Conservation (phyloP, 352 stramenopile species). For the Globisporangium camurandrum region DNA sequence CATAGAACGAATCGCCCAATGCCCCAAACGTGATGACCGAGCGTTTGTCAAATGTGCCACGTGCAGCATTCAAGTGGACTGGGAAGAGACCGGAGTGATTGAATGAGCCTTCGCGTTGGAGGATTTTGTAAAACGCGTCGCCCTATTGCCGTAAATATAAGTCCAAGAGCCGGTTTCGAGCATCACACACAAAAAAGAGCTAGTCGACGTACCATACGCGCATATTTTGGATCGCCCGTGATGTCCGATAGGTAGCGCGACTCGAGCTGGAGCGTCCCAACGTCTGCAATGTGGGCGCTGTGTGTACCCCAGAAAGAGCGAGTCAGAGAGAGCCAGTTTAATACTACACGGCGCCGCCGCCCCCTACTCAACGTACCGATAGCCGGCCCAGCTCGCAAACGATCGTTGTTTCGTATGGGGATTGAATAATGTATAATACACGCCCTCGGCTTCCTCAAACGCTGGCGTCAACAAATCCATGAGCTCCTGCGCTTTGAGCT, state of each 20-base stretch:
- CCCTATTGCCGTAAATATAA: conserved; percentile 25
- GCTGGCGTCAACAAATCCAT: conserved; percentile 85
- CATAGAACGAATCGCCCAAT: conserved; percentile 96
- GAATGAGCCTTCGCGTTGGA: conserved; percentile 63
- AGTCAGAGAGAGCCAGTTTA: background rate
- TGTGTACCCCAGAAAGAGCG: background rate
- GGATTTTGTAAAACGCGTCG: conserved; percentile 69
- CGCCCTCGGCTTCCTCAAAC: conserved; percentile 85
- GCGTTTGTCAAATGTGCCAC: conserved; percentile 21
- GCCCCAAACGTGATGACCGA: conserved; percentile 89
- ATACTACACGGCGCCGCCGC: background rate
- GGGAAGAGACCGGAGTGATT: conserved; percentile 85
- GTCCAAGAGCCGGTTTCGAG: background rate
- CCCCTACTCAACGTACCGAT: conserved; percentile 15
- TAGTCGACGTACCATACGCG: conserved; percentile 27
- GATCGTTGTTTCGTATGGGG: conserved; percentile 50
- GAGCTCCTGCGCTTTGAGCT: conserved; percentile 91
- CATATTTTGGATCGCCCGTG: conserved; percentile 72
- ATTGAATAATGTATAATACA: conserved; percentile 89
- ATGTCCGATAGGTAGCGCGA: conserved; percentile 72
- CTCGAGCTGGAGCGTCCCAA: conserved; percentile 84
- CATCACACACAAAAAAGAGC: background rate
- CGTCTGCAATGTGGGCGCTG: conserved; percentile 70
- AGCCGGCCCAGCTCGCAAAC: conserved; percentile 33
- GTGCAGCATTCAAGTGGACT: conserved; percentile 54